Percentiles rank a stretch among this genome's conserved stretches.
These are phyloP conservation scores for Lactifluus hygrophoroides DNA, from an alignment of 768 basidiomycete species.

Conservation along the genomic window DNA sequence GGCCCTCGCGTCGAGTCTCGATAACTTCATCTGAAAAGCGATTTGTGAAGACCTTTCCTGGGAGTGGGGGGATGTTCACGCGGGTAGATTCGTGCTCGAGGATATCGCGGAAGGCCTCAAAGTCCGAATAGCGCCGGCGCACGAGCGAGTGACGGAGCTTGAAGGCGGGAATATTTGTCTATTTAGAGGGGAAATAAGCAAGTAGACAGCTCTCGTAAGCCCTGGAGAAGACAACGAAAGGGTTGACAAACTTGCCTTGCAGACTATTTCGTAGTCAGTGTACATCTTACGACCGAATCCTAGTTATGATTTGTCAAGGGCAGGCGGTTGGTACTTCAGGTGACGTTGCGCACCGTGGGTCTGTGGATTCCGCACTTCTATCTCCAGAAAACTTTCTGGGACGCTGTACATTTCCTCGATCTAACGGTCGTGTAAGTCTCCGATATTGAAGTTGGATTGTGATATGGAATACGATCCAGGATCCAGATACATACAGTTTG, in stretches of 20 bases:
- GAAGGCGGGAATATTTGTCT: constrained; percentile 99
- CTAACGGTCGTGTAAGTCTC: constrained; percentile 32
- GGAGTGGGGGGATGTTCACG: constrained; percentile 95
- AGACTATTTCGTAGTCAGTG: constrained; percentile 98
- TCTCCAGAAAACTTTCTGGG: constrained; percentile 94
- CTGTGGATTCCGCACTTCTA: constrained; percentile 94
- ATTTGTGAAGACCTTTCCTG: constrained; percentile 98
- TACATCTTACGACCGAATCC: constrained; percentile 98
- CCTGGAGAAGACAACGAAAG: not conserved
- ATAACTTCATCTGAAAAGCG: constrained; percentile 98
- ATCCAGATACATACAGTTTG: constrained; percentile 30
- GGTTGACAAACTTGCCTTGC: constrained; percentile 55
- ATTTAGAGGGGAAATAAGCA: not conserved
- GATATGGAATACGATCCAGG: not conserved
- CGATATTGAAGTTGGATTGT: not conserved
- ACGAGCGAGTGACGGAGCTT: constrained; percentile 70
- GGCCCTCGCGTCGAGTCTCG: constrained; percentile 80
- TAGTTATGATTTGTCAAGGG: constrained; percentile 24
- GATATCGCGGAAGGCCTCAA: constrained; percentile 91
- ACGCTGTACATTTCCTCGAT: constrained; percentile 99
- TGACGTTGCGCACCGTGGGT: constrained; percentile 66
- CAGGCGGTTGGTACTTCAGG: not conserved
- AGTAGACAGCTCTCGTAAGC: not conserved
- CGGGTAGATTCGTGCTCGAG: constrained; percentile 94
- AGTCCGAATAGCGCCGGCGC: constrained; percentile 57